Conservation (phyloP, 257 asterid species). For the Solanum chiquidenum region DNA sequence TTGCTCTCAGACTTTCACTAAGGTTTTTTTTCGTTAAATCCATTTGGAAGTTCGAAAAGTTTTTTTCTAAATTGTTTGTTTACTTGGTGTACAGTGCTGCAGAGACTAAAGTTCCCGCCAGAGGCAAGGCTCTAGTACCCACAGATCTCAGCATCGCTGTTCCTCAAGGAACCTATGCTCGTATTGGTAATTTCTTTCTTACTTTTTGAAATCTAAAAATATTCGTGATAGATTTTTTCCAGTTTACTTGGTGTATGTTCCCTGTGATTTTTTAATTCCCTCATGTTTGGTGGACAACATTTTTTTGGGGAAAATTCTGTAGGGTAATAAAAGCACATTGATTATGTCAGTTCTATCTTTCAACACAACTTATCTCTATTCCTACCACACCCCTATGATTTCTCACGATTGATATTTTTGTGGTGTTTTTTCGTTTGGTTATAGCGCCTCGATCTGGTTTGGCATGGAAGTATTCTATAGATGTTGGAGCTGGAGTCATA, state of each 20-base stretch:
- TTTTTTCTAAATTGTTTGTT: neutral
- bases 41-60: neutral
- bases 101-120: slow-evolving; percentile 58
- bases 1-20: neutral
- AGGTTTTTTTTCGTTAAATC: neutral
- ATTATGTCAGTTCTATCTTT: neutral
- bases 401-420: neutral
- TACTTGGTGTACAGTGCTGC: slow-evolving; percentile 24
- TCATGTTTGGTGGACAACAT: no score
- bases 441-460: slow-evolving; percentile 77
- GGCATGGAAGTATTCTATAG: slow-evolving; percentile 79
- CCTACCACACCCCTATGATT: neutral
- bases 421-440: neutral
- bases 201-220: neutral
- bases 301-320: no score
- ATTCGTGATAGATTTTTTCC: neutral
- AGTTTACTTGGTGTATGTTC: neutral
- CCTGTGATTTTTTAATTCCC: neutral
- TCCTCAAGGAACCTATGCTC: slow-evolving; percentile 79
- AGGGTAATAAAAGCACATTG: neutral
- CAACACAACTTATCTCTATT: neutral
- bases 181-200: slow-evolving; percentile 40
- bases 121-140: slow-evolving; percentile 76
- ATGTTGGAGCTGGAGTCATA: slow-evolving; percentile 89
- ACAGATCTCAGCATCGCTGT: slow-evolving; percentile 79